phyloP scores from a whole-genome alignment of 2,329 filamentous ascomycete genomes.

The Dryadomyces quercus-mongolicae region DNA sequence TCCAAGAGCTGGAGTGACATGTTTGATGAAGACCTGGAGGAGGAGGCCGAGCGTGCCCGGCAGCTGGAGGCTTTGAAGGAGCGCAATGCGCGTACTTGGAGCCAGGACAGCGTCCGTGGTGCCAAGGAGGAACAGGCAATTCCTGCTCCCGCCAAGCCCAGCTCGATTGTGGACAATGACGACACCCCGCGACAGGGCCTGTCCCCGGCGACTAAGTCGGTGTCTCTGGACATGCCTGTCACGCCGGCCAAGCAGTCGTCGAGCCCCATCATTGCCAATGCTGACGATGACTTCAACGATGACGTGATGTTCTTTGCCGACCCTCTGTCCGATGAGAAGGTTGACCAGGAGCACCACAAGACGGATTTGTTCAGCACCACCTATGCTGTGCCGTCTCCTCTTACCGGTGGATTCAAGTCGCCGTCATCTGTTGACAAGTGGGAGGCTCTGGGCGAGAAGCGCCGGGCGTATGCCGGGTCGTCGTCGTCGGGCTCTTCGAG shows the following conservation, averaged over 20 bases:
- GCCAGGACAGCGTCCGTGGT: slow-evolving; percentile 51
- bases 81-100: slow-evolving; percentile 67
- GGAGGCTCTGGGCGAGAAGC: slow-evolving; percentile 74
- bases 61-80: slow-evolving; percentile 49
- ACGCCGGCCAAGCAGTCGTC: slow-evolving; percentile 21
- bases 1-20: slow-evolving; percentile 99
- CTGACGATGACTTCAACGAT: slow-evolving; percentile 54
- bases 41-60: slow-evolving; percentile 49
- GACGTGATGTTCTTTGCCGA: slow-evolving; percentile 68
- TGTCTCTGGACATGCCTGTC: slow-evolving; percentile 25
- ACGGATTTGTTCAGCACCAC: not conserved
- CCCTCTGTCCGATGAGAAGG: slow-evolving; percentile 26
- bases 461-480: slow-evolving; percentile 51
- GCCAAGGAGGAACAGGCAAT: not conserved
- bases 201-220: slow-evolving; percentile 27
- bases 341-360: slow-evolving; percentile 19
- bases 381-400: slow-evolving; percentile 10
- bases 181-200: slow-evolving; percentile 29
- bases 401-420: slow-evolving; percentile 27
- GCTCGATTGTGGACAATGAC: slow-evolving; percentile 23
- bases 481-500: slow-evolving; percentile 25
- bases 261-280: slow-evolving; percentile 43
- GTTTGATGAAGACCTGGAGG: slow-evolving; percentile 84
- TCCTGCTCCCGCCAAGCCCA: not conserved
- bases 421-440: slow-evolving; percentile 65